Conservation (phyloP, 352 stramenopile species). For the Globisporangium uncinulatum region DNA sequence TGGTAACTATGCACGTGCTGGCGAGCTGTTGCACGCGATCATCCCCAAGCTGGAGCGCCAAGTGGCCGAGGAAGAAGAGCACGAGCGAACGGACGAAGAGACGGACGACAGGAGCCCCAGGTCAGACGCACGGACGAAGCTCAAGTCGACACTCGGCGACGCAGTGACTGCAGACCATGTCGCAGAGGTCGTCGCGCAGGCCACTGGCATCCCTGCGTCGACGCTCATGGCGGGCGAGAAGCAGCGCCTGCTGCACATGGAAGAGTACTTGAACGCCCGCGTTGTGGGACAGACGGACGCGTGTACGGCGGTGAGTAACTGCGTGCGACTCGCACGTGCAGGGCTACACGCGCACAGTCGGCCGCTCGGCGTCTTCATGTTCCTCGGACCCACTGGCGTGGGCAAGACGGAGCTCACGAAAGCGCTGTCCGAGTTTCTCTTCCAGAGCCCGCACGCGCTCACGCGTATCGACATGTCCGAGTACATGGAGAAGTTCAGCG, state of each 20-base stretch:
- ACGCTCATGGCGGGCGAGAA: conserved; percentile 95
- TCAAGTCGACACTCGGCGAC: conserved; percentile 77
- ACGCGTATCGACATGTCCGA: conserved; percentile 97
- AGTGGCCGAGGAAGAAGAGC: conserved; percentile 52
- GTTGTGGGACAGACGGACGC: conserved; percentile 94
- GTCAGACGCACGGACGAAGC: background rate
- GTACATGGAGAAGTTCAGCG: conserved; percentile 97
- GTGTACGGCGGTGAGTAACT: conserved; percentile 89
- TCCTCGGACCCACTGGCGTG: conserved; percentile 94
- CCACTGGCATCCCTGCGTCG: conserved; percentile 92
- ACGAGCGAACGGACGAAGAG: conserved; percentile 30
- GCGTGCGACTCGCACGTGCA: conserved; percentile 90
- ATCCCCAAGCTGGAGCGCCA: conserved; percentile 69
- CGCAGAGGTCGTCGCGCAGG: conserved; percentile 83
- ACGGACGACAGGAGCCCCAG: too few relatives aligned
- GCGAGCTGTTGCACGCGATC: conserved; percentile 75
- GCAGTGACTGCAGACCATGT: conserved; percentile 93
- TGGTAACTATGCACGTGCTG: conserved; percentile 71
- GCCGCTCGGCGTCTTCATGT: conserved; percentile 94
- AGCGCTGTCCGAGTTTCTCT: conserved; percentile 88
- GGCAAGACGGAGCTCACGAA: conserved; percentile 96
- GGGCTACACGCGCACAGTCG: conserved; percentile 84
- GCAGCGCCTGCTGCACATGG: conserved; percentile 80
- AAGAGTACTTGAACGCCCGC: conserved; percentile 81
- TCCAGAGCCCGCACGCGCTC: conserved; percentile 94